Base-by-base conservation (phyloP, 306 rosid genomes). In the Sophora flavescens region DNA sequence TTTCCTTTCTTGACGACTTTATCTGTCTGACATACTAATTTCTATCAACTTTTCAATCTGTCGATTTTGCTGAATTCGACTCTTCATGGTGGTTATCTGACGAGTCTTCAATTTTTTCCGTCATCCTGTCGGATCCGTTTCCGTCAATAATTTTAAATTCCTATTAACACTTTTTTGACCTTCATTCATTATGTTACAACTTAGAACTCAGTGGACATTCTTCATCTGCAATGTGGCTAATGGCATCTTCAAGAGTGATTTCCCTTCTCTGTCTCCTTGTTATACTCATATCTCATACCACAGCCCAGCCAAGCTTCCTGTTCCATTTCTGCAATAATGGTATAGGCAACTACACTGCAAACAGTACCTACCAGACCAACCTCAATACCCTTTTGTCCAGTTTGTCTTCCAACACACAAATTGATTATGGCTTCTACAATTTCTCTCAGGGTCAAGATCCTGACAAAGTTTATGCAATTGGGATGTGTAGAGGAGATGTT, bases 401-500 rank as follows among this genome's bases (percentile, higher is more conserved):
- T 61, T 56, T 88, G n/a, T 64, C 74, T 16, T 63, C 84, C 50
- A 65, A 68, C 75, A 60, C 69, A 63, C 26, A 63, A 44, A 59
- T 56, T 30, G 56, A 70, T 41, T 64, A 73, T 47, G 85, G 84
- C 44, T 90, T 86, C 70, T 79, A 72, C 79, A 80, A 78, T 48
- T 76, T 74, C 42, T 84, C 89, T 14, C 4, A 62, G 0, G 89
- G 89, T 32, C 30, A 80, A 79, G 60, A 59, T 81, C 53, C 84
- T 15, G 73, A 87, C 68, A 18, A 16, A 63, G 89, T 81, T 1
- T 66, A 76, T 3, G 88, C 86, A 3, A 76, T 75, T 2, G 89
- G 72, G 1, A 68, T 84, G 36, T 90, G 93, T 44, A 64, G 92
- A 75, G 92, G 90, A 28, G 92, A 88, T 65, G 48, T 86, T 7